Conservation (phyloP, 2,329 filamentous ascomycete species). For the Ophiostoma triangulosporum region DNA sequence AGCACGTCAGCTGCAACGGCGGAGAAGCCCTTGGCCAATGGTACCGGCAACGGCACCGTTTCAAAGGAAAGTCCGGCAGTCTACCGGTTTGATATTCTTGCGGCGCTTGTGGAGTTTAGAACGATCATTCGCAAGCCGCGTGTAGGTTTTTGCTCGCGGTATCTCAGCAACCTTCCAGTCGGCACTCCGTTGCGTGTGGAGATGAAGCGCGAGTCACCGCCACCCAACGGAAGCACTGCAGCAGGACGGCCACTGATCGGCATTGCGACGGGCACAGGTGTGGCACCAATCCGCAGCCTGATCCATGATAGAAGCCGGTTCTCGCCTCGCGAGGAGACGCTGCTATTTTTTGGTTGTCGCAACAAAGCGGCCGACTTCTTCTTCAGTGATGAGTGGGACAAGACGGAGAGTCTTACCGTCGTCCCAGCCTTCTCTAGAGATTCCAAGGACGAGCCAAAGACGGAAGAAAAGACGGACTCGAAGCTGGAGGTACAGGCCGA, state of each 20-base stretch:
- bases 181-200: constrained; percentile 48
- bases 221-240: constrained; percentile 27
- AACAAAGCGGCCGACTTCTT: constrained; percentile 65
- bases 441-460: constrained; percentile 6
- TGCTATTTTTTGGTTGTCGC: constrained; percentile 77
- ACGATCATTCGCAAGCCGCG: constrained; percentile 75
- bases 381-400: constrained; percentile 63
- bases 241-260: constrained; percentile 50
- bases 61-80: not conserved
- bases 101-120: constrained; percentile 82
- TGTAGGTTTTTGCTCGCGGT: constrained; percentile 81
- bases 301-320: constrained; percentile 53
- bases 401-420: constrained; percentile 19
- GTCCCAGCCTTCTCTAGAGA: constrained; percentile 37
- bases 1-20: not conserved
- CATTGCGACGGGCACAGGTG: constrained; percentile 73
- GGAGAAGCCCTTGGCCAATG: not conserved
- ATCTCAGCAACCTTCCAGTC: constrained; percentile 52
- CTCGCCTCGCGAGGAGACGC: constrained; percentile 19
- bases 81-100: constrained; percentile 50
- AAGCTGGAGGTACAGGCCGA: not conserved
- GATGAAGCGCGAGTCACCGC: constrained; percentile 36
- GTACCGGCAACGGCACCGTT: not conserved
- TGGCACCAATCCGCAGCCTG: constrained; percentile 72
- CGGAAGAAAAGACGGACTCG: not conserved